Evolutionary conservation across 1,139 yeast genomes (phyloP), one percentile per base, ranked within the genome.

Genomic region (Meyerozyma smithsonii): DNA sequence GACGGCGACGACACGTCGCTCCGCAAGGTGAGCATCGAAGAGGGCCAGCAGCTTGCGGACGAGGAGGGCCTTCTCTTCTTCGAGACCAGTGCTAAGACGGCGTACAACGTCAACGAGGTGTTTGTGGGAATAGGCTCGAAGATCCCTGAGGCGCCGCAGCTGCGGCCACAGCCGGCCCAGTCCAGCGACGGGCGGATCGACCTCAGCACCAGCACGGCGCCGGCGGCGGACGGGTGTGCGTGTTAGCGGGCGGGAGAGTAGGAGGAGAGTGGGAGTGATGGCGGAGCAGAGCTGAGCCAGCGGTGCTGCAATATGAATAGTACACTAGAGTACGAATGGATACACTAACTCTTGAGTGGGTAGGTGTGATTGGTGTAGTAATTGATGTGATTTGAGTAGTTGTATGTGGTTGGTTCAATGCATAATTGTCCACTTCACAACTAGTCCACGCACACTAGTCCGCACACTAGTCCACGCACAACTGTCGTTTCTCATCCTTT

Each of bases 81-180:
- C 52, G 97, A 94, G 62, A 94, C 95, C 1, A 85, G 96, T 58
- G 99, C 99, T 7, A 92, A 90, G 65, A 81, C 95, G 1, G 92
- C 96, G 11, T 75, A 78, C 53, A 85, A 87, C 48, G 89, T 94
- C 32, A 77, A 77, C 43, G 88, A 85, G 32, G 79, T 88, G 25
- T 94, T 94, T 62, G 77, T 80, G 39, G 84, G 81, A 19, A 84
- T 92, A 54, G 97, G 96, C 32, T 79, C 81, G 47, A 83, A 84
- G 62, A 82, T 90, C 39, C 95, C 96, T 6, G 66, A 74, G 36
- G 51, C 54, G 18, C 34, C 34, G 21, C 20, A 39, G 17, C 43
- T 17, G 25, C 46, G 41, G 16, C 32, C 36, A 5, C 40, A 40
- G 16, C 41, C 36, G 10, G 28, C 30, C 5, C 46, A 45, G 6